phyloP scores from a whole-genome alignment of 495 filamentous ascomycete genomes.

The Penicillium longicatenatum region DNA sequence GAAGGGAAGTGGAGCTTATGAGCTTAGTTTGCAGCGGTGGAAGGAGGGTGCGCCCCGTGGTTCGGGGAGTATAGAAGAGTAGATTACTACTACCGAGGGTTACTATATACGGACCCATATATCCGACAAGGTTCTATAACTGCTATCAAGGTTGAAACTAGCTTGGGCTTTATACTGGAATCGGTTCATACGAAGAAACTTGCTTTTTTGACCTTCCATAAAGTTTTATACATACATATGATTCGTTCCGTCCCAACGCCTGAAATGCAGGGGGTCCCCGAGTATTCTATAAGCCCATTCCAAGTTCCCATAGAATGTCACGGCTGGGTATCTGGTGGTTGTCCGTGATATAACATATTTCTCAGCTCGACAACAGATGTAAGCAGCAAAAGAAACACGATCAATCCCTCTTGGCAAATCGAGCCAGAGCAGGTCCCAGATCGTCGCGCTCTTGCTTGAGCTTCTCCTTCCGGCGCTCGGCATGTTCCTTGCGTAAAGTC shows the following conservation, averaged over 20 bases:
- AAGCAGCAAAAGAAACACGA: slow-evolving; percentile 17
- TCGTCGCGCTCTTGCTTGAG: slow-evolving; percentile 62
- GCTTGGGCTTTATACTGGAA: not conserved
- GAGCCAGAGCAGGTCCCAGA: slow-evolving; percentile 68
- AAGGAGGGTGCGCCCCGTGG: slow-evolving; percentile 51
- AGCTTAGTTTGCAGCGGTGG: slow-evolving; percentile 54
- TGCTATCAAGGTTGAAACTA: no score
- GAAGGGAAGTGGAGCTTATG: slow-evolving; percentile 80
- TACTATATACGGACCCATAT: no score
- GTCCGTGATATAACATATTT: slow-evolving; percentile 4
- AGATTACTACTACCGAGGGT: slow-evolving; percentile 8
- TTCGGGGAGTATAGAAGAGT: slow-evolving; percentile 44
- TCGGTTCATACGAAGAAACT: slow-evolving; percentile 14
- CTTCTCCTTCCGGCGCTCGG: slow-evolving; percentile 61
- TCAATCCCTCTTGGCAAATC: slow-evolving; percentile 62
- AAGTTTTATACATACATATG: slow-evolving; percentile 25
- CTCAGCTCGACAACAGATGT: slow-evolving; percentile 2
- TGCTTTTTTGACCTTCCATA: slow-evolving; percentile 25
- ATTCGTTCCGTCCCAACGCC: slow-evolving; percentile 29
- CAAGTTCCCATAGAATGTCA: slow-evolving; percentile 21
- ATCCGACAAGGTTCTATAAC: no score
- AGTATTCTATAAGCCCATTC: slow-evolving; percentile 5
- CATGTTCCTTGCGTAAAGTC: slow-evolving; percentile 64
- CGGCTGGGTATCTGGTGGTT: slow-evolving; percentile 30
- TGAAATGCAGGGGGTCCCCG: slow-evolving; percentile 34